Evolutionary conservation across 768 basidiomycete genomes (phyloP).

Genomic region (Xerocomus spinulosus): DNA sequence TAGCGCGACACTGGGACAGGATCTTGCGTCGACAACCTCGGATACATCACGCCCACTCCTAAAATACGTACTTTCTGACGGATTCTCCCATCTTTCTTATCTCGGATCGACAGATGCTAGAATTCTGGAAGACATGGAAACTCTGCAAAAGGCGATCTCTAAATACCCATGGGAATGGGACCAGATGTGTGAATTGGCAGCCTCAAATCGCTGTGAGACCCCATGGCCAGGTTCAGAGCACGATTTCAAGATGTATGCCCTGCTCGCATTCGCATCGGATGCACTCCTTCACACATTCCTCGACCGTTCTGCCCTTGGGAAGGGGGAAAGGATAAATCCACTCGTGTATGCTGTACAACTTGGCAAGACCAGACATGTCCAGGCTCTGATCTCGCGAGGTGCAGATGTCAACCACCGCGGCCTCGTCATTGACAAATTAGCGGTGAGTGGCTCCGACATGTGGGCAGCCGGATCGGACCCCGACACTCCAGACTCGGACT

Average conservation of each 20-base stretch:
- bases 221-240: slow-evolving; percentile 6
- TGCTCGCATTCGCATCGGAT: slow-evolving; percentile 4
- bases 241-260: slow-evolving; percentile 1
- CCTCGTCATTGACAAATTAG: no score
- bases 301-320: not conserved
- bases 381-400: not conserved
- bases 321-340: not conserved
- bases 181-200: not conserved
- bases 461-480: no score
- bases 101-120: not conserved
- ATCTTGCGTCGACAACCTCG: not conserved
- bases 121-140: slow-evolving; percentile 3
- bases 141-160: not conserved
- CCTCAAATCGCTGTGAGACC: not conserved
- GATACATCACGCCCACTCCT: not conserved
- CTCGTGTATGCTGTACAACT: slow-evolving; percentile 5
- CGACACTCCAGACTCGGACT: not conserved
- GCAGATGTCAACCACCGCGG: not conserved
- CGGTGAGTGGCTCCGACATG: no score
- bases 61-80: slow-evolving; percentile 7
- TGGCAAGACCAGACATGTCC: not conserved
- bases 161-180: slow-evolving; percentile 1
- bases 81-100: not conserved
- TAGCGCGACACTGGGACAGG: not conserved
- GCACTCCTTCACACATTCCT: not conserved